Evolutionary conservation across 257 asterid genomes (phyloP).

Genomic region (Plantago elongata): DNA sequence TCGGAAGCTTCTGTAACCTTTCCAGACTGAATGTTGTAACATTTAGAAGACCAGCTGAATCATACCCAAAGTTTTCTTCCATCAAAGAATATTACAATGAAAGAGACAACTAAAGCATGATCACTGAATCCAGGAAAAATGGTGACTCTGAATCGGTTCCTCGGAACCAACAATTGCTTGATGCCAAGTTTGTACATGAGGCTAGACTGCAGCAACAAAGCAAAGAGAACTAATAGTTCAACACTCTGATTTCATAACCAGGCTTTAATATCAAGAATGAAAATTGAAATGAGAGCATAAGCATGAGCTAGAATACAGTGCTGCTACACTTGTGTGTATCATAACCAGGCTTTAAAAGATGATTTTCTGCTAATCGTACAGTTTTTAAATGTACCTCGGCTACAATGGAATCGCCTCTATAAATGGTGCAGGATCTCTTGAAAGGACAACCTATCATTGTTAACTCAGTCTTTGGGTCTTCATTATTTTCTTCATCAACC

Average conservation of each 20-base stretch:
- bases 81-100: constrained; percentile 57
- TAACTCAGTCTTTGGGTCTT: constrained; percentile 46
- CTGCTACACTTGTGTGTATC: not conserved
- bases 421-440: constrained; percentile 84
- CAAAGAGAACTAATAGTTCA: not conserved
- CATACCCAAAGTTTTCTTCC: constrained; percentile 80
- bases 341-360: not conserved
- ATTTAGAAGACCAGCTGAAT: not conserved
- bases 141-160: constrained; percentile 78
- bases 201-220: constrained; percentile 75
- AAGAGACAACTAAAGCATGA: constrained; percentile 50
- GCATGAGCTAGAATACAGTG: not conserved
- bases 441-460: constrained; percentile 84
- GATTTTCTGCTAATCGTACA: no score
- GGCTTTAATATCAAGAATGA: not conserved
- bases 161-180: constrained; percentile 47
- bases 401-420: constrained; percentile 56
- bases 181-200: constrained; percentile 83
- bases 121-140: constrained; percentile 71
- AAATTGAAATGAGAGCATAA: not conserved
- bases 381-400: constrained; percentile 55
- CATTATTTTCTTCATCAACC: constrained; percentile 33
- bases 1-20: no score
- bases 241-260: not conserved
- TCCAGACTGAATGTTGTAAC: not conserved